A percentile compares a stretch with the other conserved stretches of the same genome.
These are phyloP conservation scores for Botrytis sinoallii DNA, from an alignment of 2,329 filamentous ascomycete genomes.

Conservation along the genomic window DNA sequence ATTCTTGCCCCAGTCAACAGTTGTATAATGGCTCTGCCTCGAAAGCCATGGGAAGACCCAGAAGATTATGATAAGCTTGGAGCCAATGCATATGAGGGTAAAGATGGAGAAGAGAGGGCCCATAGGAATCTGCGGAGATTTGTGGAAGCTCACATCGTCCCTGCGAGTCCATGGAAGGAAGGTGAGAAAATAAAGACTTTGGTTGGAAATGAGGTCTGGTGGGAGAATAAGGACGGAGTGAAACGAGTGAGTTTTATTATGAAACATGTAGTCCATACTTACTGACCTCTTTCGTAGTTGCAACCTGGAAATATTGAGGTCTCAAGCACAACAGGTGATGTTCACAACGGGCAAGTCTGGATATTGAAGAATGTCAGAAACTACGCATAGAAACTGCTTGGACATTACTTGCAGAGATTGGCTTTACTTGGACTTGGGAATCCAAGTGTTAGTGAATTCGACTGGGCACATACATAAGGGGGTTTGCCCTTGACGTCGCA, in stretches of 20 bases:
- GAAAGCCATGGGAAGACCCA: slow-evolving; percentile 83
- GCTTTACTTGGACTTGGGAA: not conserved
- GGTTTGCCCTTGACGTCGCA: not conserved
- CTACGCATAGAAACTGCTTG: slow-evolving; percentile 27
- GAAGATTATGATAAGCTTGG: slow-evolving; percentile 68
- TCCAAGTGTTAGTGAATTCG: not conserved
- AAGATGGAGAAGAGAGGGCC: slow-evolving; percentile 72
- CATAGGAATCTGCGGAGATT: slow-evolving; percentile 73
- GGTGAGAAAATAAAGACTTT: slow-evolving; percentile 63
- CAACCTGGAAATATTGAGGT: slow-evolving; percentile 81
- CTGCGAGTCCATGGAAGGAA: slow-evolving; percentile 71
- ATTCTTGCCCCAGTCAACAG: slow-evolving; percentile 80
- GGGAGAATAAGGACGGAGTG: slow-evolving; percentile 68
- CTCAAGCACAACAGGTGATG: slow-evolving; percentile 67
- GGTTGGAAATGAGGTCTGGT: slow-evolving; percentile 72
- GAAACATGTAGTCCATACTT: not conserved
- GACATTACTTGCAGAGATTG: not conserved
- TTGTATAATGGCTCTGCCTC: slow-evolving; percentile 65
- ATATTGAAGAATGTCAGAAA: slow-evolving; percentile 53
- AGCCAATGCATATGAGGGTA: slow-evolving; percentile 70
- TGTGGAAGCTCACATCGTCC: slow-evolving; percentile 81
- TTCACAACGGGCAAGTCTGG: slow-evolving; percentile 80
- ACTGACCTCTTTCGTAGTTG: slow-evolving; percentile 47
- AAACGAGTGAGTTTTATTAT: slow-evolving; percentile 54
- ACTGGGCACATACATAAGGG: not conserved